A percentile compares a stretch with the other conserved stretches of the same genome.
These are phyloP conservation scores for Hortiboletus rubellus DNA, from an alignment of 1,284 basidiomycete species.

Conservation along the genomic window DNA sequence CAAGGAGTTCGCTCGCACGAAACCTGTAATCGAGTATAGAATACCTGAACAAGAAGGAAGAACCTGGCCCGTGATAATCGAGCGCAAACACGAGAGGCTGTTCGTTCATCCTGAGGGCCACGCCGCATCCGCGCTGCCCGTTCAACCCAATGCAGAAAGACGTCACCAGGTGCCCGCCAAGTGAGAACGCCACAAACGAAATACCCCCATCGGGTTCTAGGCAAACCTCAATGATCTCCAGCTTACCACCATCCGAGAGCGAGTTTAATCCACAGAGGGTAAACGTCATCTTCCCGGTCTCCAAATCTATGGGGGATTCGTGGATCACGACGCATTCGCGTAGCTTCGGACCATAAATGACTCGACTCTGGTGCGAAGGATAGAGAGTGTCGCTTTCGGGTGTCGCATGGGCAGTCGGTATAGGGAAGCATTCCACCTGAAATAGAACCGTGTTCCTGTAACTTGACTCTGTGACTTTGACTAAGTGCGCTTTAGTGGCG, in stretches of 20 bases:
- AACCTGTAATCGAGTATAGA: not conserved
- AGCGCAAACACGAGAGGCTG: slow-evolving; percentile 2
- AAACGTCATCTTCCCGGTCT: not conserved
- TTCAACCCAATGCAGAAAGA: not conserved
- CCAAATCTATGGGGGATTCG: not conserved
- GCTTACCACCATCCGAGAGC: not conserved
- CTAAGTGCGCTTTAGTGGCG: not conserved
- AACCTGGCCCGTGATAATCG: not conserved
- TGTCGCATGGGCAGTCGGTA: not conserved
- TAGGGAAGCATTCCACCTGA: not conserved
- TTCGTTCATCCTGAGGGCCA: not conserved
- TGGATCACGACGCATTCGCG: not conserved
- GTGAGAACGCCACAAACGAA: not conserved
- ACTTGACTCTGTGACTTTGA: not conserved
- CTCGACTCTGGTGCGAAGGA: not conserved
- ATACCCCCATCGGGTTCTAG: not conserved
- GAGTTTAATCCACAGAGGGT: not conserved
- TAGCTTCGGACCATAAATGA: not conserved
- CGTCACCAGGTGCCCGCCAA: not conserved
- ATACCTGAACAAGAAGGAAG: not conserved
- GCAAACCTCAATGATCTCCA: not conserved
- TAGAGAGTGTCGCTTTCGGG: not conserved
- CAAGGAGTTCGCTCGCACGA: not conserved
- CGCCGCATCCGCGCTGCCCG: not conserved
- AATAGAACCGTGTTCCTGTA: not conserved